Conservation (phyloP, 768 basidiomycete species). For the Auricularia heimuer region DNA sequence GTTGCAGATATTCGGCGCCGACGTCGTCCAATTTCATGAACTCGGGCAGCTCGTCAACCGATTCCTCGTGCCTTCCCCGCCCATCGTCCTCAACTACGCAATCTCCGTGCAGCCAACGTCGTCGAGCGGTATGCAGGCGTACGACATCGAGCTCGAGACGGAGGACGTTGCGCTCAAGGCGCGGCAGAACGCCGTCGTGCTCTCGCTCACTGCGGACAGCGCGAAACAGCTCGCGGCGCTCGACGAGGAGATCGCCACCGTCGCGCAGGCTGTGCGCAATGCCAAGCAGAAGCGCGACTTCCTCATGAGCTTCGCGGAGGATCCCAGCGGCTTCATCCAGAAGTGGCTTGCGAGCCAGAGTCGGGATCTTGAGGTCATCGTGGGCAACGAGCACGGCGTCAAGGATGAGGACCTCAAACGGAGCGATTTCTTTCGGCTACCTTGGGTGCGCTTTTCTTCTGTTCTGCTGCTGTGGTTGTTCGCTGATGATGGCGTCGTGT, state of each 20-base stretch:
- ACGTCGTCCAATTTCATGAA: slow-evolving; percentile 64
- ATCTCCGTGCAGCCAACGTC: slow-evolving; percentile 48
- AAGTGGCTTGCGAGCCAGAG: slow-evolving; percentile 90
- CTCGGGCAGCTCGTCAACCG: slow-evolving; percentile 81
- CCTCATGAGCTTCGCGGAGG: slow-evolving; percentile 66
- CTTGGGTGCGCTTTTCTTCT: slow-evolving; percentile 62
- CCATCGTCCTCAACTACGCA: slow-evolving; percentile 69
- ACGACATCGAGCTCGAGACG: slow-evolving; percentile 81
- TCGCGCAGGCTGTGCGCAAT: slow-evolving; percentile 78
- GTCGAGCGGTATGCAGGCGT: slow-evolving; percentile 51
- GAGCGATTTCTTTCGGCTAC: slow-evolving; percentile 84
- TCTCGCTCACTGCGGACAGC: slow-evolving; percentile 62
- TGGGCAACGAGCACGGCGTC: slow-evolving; percentile 70
- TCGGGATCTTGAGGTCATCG: slow-evolving; percentile 76
- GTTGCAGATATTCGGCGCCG: slow-evolving; percentile 57
- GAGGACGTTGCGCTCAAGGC: slow-evolving; percentile 69
- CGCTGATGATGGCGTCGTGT: not conserved
- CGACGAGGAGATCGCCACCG: slow-evolving; percentile 87
- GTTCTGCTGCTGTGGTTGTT: slow-evolving; percentile 2
- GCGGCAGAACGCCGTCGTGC: slow-evolving; percentile 58
- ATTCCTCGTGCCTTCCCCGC: slow-evolving; percentile 66
- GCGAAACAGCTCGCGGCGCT: slow-evolving; percentile 55
- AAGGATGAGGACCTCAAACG: slow-evolving; percentile 81
- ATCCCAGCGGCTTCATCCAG: slow-evolving; percentile 75
- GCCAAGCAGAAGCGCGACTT: slow-evolving; percentile 82